Evolutionary conservation across 2,329 filamentous ascomycete species (phyloP), one percentile per base, ranked within the genome.

Genomic region (Rhynchosporium secalis): DNA sequence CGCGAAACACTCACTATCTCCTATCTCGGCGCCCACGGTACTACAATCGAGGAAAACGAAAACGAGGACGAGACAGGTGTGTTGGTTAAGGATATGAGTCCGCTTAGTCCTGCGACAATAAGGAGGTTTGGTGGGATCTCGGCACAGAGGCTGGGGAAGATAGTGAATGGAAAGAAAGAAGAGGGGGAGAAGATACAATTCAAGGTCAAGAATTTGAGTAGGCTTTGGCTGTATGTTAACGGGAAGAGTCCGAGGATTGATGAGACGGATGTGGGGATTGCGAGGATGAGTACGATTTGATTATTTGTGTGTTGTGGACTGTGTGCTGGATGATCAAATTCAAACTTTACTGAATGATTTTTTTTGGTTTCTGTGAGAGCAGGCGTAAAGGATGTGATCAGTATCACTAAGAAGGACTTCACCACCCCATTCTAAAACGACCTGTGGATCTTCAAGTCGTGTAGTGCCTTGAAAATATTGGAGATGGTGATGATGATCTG

Each of bases 171-270:
- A 8, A 52, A 55, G 7, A 56, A 31, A 15, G 49, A 33, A 9
- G 52, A 10, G 13, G 62, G 51, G 9, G 55, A 54, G n/a, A 61
- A 54, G 26, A 51, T 59, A 13, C 43, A 45, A 12, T 77, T 84
- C 47, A 82, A 77, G 70, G 84, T 87, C 5, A 86, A 81, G 73
- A 81, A 88, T 58, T 74, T 88, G 51, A 86, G 84, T 69, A 78
- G 86, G 51, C 72, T 88, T 33, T 87, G 86, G 85, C 76, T 80
- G 65, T 88, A 88, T 70, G 77, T 84, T 56, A 87, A 88, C 69
- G 86, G 86, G 1, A 76, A 72, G 62, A 82, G 78, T 46, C 85
- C 85, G 9, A 61, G 56, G 56, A 20, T 57, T 3, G 69, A 68
- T 61, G 66, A 70, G 33, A 54, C 60, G 6, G 69, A 66, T 62